These are phyloP conservation scores for Diplodia scrobiculata DNA, from an alignment of 2,329 filamentous ascomycete genomes.

Conservation along the genomic window DNA sequence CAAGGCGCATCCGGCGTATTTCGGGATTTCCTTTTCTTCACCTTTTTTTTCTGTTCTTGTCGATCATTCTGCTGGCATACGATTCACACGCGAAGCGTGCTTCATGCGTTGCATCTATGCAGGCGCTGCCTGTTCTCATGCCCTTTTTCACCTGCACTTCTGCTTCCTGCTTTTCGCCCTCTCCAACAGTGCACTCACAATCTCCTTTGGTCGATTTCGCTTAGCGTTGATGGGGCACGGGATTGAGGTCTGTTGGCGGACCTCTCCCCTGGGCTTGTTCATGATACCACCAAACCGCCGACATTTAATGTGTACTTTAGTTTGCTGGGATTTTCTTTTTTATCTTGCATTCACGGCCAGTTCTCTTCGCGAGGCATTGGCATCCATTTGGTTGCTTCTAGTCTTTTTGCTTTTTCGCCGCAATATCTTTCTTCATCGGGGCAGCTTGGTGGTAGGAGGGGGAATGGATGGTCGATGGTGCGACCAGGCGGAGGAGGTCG, in stretches of 20 bases:
- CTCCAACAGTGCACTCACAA: slow-evolving; percentile 14
- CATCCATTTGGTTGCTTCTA: slow-evolving; percentile 5
- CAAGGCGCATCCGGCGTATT: slow-evolving; percentile 25
- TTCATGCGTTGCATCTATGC: slow-evolving; percentile 24
- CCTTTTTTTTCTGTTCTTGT: slow-evolving; percentile 6
- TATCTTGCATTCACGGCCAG: slow-evolving; percentile 7
- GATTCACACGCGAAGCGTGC: slow-evolving; percentile 17
- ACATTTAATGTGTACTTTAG: slow-evolving; percentile 29
- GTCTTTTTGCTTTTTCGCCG: slow-evolving; percentile 11
- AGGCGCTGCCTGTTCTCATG: slow-evolving; percentile 20
- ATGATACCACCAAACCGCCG: slow-evolving; percentile 29
- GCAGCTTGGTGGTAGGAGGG: neutral
- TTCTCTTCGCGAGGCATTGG: neutral
- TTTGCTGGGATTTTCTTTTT: neutral
- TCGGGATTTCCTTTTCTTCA: slow-evolving; percentile 14
- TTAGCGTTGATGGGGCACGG: slow-evolving; percentile 23
- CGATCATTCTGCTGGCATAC: slow-evolving; percentile 26
- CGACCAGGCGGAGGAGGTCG: neutral
- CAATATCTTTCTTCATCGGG: slow-evolving; percentile 1
- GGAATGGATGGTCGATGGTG: neutral
- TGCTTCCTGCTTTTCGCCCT: slow-evolving; percentile 16
- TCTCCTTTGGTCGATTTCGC: slow-evolving; percentile 29
- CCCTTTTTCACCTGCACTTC: slow-evolving; percentile 10
- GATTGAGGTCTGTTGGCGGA: slow-evolving; percentile 19
- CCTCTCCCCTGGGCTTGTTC: slow-evolving; percentile 21